Base-by-base conservation (phyloP, 208 protist species). In the Acanthamoeba comandoni region DNA sequence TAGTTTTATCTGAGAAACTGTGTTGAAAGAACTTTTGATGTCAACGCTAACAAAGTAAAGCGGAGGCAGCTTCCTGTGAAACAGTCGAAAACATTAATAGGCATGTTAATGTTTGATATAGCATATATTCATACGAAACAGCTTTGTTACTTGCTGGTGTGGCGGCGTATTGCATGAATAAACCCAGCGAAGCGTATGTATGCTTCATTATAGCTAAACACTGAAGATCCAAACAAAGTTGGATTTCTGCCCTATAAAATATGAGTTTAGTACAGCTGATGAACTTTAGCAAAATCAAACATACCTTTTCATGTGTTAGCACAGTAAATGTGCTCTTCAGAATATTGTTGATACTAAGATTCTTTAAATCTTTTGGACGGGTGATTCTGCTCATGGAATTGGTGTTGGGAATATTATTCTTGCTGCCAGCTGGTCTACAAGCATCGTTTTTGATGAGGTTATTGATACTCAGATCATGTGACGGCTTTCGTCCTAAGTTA, bases 151-250 rank as follows among this genome's bases (percentile, higher is more conserved):
- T 86, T 62, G 24, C 53, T 53, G 13, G 35, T 39, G 35, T 43
- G 35, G 35, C 58, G 77, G n/a, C 77, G 52, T 8, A 86, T 43
- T 53, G 52, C 57, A n/a, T 90, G 35, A 29, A 90, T 9, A 53
- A 90, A 90, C 9, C 49, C 60, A 2, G 82, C 52, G 15, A 90
- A 26, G 17, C 82, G 24, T 3, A 90, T 51, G 60, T 90, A 90
- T 24, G 60, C 43, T 39, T 90, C 82, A 65, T 90, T 90, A 51
- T 90, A 90, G n/a, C 82, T 90, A 49, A 90, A 90, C 39, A 90
- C 82, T 12, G 82, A 90, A 9, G 62, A 58, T 15, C 82, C 82
- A 17, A 90, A 26, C 62, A 86, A 19, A 7, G 62, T 58, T 5
- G 77, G 77, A 22, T 67, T 86, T 19, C 67, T 67, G 55, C 49